phyloP scores from a whole-genome alignment of 2,329 filamentous ascomycete species.

The Xylariaceae sp. region DNA sequence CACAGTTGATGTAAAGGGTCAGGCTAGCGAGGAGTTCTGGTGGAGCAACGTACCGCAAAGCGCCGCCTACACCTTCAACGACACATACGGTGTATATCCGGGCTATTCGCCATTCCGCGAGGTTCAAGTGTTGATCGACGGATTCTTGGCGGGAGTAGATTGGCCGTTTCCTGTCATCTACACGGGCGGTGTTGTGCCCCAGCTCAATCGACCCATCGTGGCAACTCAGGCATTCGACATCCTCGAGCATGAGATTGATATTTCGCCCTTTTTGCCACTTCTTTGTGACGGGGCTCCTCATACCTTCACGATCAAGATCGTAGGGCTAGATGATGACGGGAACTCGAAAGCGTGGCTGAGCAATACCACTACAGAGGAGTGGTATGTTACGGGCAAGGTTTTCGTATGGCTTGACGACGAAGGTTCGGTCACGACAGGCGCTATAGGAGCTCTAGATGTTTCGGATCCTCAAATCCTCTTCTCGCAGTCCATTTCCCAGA shows the following conservation, averaged over 20 bases:
- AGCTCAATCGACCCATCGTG: constrained; percentile 73
- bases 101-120: constrained; percentile 74
- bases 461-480: constrained; percentile 44
- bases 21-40: constrained; percentile 79
- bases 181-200: constrained; percentile 70
- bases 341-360: constrained; percentile 46
- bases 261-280: constrained; percentile 69
- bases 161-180: constrained; percentile 77
- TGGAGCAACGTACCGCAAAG: constrained; percentile 71
- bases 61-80: constrained; percentile 55
- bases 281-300: constrained; percentile 64
- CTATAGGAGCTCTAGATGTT: constrained; percentile 28
- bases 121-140: constrained; percentile 73
- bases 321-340: constrained; percentile 58
- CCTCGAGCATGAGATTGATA: constrained; percentile 75
- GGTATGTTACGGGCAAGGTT: constrained; percentile 75
- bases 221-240: constrained; percentile 77
- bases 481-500: constrained; percentile 43
- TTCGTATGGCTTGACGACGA: constrained; percentile 67
- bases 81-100: constrained; percentile 52
- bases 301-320: constrained; percentile 64
- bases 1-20: constrained; percentile 72
- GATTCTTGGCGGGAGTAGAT: constrained; percentile 64
- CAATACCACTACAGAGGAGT: constrained; percentile 58
- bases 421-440: constrained; percentile 50